Percentiles rank a stretch among this genome's conserved stretches.
Conservation (phyloP, 164 flowering plant genomes). For the Cinnamomum micranthum region DNA sequence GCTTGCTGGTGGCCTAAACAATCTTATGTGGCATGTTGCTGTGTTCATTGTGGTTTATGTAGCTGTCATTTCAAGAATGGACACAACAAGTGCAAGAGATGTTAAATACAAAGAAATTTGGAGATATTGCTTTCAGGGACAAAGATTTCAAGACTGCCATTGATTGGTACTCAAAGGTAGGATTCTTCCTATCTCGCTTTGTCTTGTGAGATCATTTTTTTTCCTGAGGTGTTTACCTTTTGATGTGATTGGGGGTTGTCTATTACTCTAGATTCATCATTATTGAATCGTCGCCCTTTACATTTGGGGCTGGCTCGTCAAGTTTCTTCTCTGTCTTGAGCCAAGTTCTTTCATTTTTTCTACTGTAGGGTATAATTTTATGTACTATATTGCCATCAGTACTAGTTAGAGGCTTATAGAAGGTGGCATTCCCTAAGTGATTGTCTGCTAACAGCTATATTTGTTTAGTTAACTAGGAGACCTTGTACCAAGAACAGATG, state of each 20-base stretch:
- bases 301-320: too few relatives aligned
- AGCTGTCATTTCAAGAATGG: constrained; percentile 99
- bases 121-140: constrained; percentile 97
- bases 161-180: constrained; percentile 88
- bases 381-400: too few relatives aligned
- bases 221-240: too few relatives aligned
- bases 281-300: too few relatives aligned
- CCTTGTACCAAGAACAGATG: background rate
- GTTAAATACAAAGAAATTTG: constrained; percentile 88
- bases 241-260: too few relatives aligned
- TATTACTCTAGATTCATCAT: too few relatives aligned
- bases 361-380: too few relatives aligned
- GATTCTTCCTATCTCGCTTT: background rate
- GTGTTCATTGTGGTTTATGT: constrained; percentile 14
- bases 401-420: too few relatives aligned
- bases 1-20: background rate
- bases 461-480: background rate
- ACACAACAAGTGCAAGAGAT: constrained; percentile 98
- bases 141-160: constrained; percentile 87
- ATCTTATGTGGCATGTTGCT: background rate
- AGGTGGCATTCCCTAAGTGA: background rate
- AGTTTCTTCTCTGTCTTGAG: background rate
- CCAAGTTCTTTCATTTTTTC: background rate
- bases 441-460: background rate
- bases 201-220: too few relatives aligned